Percentiles rank a stretch among this genome's conserved stretches.
phyloP scores from a whole-genome alignment of 768 basidiomycete species.

The Amanita rubescens region DNA sequence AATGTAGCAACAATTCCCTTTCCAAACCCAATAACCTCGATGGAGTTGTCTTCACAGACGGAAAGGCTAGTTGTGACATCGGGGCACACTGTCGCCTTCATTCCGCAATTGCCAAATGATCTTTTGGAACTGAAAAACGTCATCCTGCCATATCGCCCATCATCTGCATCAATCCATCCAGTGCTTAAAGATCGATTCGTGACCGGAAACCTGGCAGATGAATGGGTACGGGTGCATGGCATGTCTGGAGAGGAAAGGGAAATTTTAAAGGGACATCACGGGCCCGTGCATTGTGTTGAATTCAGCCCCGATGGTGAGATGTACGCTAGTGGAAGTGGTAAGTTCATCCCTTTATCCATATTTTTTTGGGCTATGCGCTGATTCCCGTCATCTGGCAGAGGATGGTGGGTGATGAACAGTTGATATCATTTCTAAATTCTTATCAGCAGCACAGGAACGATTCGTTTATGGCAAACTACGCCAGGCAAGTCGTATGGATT shows the following conservation, averaged over 20 bases:
- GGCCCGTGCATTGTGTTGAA: constrained; percentile 90
- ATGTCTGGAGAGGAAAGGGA: constrained; percentile 88
- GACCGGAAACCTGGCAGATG: constrained; percentile 82
- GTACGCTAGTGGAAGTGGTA: constrained; percentile 94
- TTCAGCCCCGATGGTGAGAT: constrained; percentile 96
- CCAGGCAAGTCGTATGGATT: constrained; percentile 90
- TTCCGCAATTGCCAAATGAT: constrained; percentile 63
- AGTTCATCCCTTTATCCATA: constrained; percentile 26
- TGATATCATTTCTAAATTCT: neutral
- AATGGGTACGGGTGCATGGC: constrained; percentile 94
- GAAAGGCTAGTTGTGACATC: constrained; percentile 84
- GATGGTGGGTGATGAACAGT: constrained; percentile 46
- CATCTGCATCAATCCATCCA: constrained; percentile 94
- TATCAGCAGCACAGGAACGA: constrained; percentile 55
- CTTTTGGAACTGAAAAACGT: constrained; percentile 66
- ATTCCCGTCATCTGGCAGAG: constrained; percentile 38
- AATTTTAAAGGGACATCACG: constrained; percentile 93
- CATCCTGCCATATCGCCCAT: constrained; percentile 78
- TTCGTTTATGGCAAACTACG: constrained; percentile 95
- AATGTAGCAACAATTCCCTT: constrained; percentile 67
- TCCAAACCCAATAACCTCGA: constrained; percentile 79
- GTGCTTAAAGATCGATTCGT: constrained; percentile 84
- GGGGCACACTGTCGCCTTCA: constrained; percentile 88
- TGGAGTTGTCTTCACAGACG: constrained; percentile 84
- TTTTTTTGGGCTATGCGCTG: constrained; percentile 10